Conservation (phyloP, 73 alveolate genomes). For the Urostyla sp. region DNA sequence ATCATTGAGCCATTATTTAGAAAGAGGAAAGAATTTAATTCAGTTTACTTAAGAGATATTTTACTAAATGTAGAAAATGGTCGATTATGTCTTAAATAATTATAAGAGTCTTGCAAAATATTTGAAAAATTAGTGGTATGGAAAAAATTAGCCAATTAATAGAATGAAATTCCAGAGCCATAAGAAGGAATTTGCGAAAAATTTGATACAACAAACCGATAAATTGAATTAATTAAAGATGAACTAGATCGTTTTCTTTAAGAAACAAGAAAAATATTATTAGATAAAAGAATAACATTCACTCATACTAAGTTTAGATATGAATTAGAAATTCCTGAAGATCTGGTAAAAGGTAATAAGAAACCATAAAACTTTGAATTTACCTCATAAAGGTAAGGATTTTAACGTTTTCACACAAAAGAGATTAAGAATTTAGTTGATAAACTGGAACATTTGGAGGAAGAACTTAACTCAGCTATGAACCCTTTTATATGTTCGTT, state of each 20-base stretch:
- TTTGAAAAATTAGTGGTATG: constrained; percentile 68
- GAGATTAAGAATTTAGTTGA: constrained; percentile 70
- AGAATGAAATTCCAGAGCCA: constrained; percentile 78
- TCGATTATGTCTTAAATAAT: constrained; percentile 62
- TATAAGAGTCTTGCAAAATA: constrained; percentile 54
- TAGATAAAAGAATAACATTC: constrained; percentile 38
- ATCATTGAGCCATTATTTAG: not conserved
- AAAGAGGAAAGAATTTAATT: not conserved
- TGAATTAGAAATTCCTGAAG: constrained; percentile 87
- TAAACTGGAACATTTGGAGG: constrained; percentile 78
- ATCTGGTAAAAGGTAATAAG: constrained; percentile 72
- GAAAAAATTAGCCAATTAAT: constrained; percentile 53
- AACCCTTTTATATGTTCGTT: constrained; percentile 76
- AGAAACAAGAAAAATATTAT: constrained; percentile 18
- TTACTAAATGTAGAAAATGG: constrained; percentile 11
- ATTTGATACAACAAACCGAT: constrained; percentile 69
- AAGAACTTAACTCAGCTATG: constrained; percentile 65
- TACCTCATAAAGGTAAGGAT: constrained; percentile 82
- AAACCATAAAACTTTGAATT: constrained; percentile 82
- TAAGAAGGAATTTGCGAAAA: constrained; percentile 70
- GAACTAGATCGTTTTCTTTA: constrained; percentile 19
- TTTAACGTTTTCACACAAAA: constrained; percentile 83
- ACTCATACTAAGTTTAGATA: constrained; percentile 83
- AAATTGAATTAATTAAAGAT: constrained; percentile 20
- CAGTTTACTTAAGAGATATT: not conserved